phyloP scores from a whole-genome alignment of 371 early-diverging fungal genomes.

The Haplosporangium sp. region DNA sequence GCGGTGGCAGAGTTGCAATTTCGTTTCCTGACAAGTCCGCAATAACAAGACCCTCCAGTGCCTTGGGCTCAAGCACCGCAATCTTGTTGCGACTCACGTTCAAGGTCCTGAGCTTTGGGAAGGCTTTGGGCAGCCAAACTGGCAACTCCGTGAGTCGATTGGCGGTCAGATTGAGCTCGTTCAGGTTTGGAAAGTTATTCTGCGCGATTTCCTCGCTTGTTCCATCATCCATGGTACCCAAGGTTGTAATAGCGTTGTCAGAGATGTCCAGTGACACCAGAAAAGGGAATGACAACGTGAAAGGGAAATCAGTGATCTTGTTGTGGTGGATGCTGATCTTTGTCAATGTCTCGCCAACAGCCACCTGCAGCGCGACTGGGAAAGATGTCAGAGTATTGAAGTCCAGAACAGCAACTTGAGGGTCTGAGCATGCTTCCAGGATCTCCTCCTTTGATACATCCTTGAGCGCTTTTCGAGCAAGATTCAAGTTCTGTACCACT shows the following conservation, averaged over 20 bases:
- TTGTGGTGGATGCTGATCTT: constrained; percentile 65
- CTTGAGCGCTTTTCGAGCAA: constrained; percentile 57
- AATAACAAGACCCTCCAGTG: constrained; percentile 60
- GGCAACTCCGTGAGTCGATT: constrained; percentile 63
- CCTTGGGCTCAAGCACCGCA: constrained; percentile 57
- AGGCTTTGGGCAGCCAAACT: constrained; percentile 48
- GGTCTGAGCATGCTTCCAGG: constrained; percentile 28
- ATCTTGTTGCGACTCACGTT: constrained; percentile 63
- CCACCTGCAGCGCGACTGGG: constrained; percentile 47
- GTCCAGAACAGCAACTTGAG: constrained; percentile 39
- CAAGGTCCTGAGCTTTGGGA: constrained; percentile 65
- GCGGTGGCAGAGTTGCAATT: constrained; percentile 68
- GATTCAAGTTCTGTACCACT: constrained; percentile 51
- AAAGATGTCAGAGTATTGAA: constrained; percentile 60
- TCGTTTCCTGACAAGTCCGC: constrained; percentile 72
- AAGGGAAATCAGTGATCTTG: constrained; percentile 57
- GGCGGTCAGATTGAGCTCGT: constrained; percentile 58
- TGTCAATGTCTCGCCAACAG: constrained; percentile 55
- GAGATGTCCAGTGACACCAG: constrained; percentile 62
- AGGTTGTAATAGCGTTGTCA: constrained; percentile 62
- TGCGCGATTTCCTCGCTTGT: constrained; percentile 23
- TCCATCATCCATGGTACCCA: constrained; percentile 16
- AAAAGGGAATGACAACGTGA: constrained; percentile 55
- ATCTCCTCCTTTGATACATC: constrained; percentile 52
- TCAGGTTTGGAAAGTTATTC: constrained; percentile 59